Evolutionary conservation across 2,329 filamentous ascomycete species (phyloP).

Genomic region (Pezicula carpinea): DNA sequence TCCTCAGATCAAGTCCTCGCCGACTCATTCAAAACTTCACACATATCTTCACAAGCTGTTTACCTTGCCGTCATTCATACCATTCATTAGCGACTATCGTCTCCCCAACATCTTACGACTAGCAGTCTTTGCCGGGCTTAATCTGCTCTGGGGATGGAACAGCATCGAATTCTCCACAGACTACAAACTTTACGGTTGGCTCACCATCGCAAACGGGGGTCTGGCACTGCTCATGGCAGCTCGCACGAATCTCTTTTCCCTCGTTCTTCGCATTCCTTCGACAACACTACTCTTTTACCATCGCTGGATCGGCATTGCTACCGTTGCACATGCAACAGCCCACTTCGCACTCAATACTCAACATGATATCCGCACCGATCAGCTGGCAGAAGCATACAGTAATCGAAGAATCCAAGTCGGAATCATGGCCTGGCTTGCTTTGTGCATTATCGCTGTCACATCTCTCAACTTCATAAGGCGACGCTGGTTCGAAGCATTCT

Average conservation of each 20-base stretch:
- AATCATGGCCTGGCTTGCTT: constrained; percentile 16
- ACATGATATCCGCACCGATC: constrained; percentile 18
- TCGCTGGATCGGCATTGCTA: constrained; percentile 19
- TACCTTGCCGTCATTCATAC: constrained; percentile 8
- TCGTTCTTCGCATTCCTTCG: constrained; percentile 17
- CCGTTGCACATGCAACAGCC: constrained; percentile 18
- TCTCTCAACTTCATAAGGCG: constrained; percentile 16
- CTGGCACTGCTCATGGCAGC: constrained; percentile 19
- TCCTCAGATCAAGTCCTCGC: constrained; percentile 3
- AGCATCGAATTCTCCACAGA: constrained; percentile 20
- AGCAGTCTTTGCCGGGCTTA: constrained; percentile 16
- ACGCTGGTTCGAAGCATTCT: constrained; percentile 19
- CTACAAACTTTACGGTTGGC: constrained; percentile 26
- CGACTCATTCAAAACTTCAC: constrained; percentile 6
- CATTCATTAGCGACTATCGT: constrained; percentile 11
- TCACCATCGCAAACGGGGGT: constrained; percentile 24
- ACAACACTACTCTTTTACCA: constrained; percentile 18
- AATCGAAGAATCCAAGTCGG: constrained; percentile 17
- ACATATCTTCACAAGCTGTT: constrained; percentile 12
- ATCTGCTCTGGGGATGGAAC: constrained; percentile 20
- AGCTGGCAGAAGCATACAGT: constrained; percentile 11
- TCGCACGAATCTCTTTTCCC: constrained; percentile 19
- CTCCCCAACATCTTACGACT: constrained; percentile 15
- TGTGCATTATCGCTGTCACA: constrained; percentile 18
- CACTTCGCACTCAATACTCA: constrained; percentile 18